Conservation (phyloP, 345 rosid genomes). For the Combretum micranthum region DNA sequence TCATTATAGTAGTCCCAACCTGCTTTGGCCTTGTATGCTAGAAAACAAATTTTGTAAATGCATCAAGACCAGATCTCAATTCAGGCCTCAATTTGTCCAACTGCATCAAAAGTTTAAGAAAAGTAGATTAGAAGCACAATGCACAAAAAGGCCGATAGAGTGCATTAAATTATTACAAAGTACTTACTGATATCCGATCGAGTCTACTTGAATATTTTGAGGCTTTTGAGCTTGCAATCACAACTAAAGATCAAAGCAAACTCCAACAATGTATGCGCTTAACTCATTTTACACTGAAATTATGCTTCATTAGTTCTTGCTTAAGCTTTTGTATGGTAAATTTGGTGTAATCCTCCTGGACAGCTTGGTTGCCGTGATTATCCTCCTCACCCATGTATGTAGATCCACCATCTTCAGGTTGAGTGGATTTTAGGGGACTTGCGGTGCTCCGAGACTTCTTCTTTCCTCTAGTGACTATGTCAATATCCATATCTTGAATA, state of each 20-base stretch:
- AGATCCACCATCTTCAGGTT: constrained; percentile 63
- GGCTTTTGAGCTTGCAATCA: no score
- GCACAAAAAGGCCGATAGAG: neutral
- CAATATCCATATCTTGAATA: constrained; percentile 45
- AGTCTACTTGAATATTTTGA: no score
- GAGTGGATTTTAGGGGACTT: constrained; percentile 39
- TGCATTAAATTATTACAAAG: neutral
- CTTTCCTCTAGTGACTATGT: constrained; percentile 34
- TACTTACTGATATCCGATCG: constrained; percentile 81
- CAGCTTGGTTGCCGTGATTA: constrained; percentile 44
- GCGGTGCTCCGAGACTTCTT: constrained; percentile 65
- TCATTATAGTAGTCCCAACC: constrained; percentile 80
- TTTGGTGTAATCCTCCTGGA: constrained; percentile 67
- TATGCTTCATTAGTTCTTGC: constrained; percentile 83
- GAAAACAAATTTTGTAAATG: constrained; percentile 87
- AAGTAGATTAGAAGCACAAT: neutral
- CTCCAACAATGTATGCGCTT: no score
- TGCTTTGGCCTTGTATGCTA: constrained; percentile 98
- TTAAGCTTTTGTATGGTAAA: constrained; percentile 68
- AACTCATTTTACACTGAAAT: no score
- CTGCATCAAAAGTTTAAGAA: constrained; percentile 28
- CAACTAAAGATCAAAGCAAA: no score
- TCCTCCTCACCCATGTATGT: constrained; percentile 56
- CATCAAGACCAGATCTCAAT: constrained; percentile 84
- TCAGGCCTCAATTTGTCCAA: constrained; percentile 73